Evolutionary conservation across 345 rosid genomes (phyloP).

Genomic region (Eucalyptus cladocalyx): DNA sequence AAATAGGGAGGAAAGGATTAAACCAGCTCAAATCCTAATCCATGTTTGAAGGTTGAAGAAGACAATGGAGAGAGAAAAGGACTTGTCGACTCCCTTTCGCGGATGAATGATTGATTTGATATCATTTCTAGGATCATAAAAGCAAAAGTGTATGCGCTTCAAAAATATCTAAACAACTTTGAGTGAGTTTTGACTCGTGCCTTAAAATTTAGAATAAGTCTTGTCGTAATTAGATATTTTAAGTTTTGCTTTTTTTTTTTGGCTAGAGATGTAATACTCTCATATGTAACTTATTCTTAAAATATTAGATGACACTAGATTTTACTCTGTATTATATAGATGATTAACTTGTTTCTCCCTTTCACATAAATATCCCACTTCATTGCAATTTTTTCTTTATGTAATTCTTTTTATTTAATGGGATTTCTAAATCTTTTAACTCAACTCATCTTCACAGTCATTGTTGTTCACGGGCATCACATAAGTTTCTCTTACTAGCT

Average conservation of each 20-base stretch:
- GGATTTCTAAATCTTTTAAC: background rate
- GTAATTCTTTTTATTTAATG: background rate
- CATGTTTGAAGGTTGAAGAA: background rate
- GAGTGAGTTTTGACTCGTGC: background rate
- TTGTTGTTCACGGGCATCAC: background rate
- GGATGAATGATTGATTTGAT: background rate
- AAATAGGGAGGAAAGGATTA: background rate
- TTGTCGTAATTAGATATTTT: background rate
- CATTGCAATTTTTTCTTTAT: background rate
- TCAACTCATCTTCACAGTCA: accelerated
- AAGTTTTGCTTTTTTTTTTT: background rate
- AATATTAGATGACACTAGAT: background rate
- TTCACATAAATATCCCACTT: background rate
- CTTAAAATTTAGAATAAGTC: background rate
- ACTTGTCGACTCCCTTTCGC: background rate
- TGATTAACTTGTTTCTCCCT: background rate
- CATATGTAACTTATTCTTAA: background rate
- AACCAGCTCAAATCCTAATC: background rate
- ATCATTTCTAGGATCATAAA: background rate
- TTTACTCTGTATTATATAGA: background rate
- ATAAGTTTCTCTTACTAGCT: background rate
- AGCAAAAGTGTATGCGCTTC: accelerated
- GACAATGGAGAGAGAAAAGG: background rate
- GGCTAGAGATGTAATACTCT: background rate
- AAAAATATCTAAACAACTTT: background rate